phyloP scores from a whole-genome alignment of 2,329 filamentous ascomycete genomes.

The Claviceps monticola region DNA sequence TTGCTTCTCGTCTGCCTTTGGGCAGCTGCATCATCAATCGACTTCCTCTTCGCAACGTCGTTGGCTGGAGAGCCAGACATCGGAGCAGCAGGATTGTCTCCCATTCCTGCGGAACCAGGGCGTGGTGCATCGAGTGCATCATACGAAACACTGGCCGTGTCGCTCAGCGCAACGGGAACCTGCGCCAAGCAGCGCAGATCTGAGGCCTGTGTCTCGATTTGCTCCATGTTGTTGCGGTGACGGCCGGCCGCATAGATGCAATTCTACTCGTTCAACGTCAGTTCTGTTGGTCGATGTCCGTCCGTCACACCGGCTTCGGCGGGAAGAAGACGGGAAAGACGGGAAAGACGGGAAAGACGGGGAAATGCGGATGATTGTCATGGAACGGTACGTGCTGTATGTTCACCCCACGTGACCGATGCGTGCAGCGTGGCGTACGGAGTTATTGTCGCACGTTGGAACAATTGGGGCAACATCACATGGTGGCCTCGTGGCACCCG shows the following conservation, averaged over 20 bases:
- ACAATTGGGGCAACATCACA: too few relatives aligned
- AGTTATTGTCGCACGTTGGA: too few relatives aligned
- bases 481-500: too few relatives aligned
- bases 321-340: neutral
- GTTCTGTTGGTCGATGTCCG: neutral
- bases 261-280: too few relatives aligned
- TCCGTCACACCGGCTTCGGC: neutral
- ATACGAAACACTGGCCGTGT: conserved; percentile 18
- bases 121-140: conserved; percentile 22
- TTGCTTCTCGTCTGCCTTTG: conserved; percentile 47
- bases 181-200: conserved; percentile 38
- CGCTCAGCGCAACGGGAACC: conserved; percentile 19
- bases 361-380: too few relatives aligned
- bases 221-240: conserved; percentile 29
- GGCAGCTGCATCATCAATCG: conserved; percentile 25
- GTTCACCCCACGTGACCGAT: too few relatives aligned
- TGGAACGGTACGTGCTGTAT: too few relatives aligned
- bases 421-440: too few relatives aligned
- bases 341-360: too few relatives aligned
- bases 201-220: conserved; percentile 39
- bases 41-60: conserved; percentile 23
- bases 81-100: conserved; percentile 35
- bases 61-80: neutral
- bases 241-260: conserved; percentile 1
- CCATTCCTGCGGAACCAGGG: conserved; percentile 25